Conservation (phyloP, 768 basidiomycete genomes). For the Podaxis pistillaris region DNA sequence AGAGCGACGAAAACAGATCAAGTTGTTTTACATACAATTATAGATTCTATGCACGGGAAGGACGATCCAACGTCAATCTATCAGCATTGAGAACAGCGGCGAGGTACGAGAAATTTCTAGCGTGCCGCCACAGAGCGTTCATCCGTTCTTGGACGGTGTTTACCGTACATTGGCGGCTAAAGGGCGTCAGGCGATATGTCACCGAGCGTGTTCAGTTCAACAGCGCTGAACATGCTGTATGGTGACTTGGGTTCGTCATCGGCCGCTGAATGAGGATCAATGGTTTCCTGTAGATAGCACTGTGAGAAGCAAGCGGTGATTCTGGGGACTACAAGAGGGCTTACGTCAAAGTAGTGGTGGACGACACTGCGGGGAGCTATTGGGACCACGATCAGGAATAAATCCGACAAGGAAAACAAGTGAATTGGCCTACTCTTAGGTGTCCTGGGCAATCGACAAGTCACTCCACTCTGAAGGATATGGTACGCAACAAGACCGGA, state of each 20-base stretch:
- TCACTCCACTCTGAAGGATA: constrained; percentile 87
- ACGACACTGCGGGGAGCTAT: constrained; percentile 84
- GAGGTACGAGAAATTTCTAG: neutral
- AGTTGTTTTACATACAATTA: too few relatives aligned
- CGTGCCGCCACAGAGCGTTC: neutral
- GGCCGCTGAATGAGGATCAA: constrained; percentile 69
- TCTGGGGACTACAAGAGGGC: constrained; percentile 25
- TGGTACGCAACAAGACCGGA: constrained; percentile 89
- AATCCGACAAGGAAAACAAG: neutral
- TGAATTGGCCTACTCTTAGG: constrained; percentile 71
- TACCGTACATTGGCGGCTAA: constrained; percentile 26
- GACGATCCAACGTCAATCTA: too few relatives aligned
- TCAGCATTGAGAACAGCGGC: too few relatives aligned
- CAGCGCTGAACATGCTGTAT: constrained; percentile 56
- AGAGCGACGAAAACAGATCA: too few relatives aligned
- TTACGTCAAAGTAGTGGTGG: constrained; percentile 91
- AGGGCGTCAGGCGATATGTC: constrained; percentile 74
- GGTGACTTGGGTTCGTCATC: constrained; percentile 70
- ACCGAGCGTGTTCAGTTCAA: constrained; percentile 56
- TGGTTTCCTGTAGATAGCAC: constrained; percentile 54
- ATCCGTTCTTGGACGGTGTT: neutral
- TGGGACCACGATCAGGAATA: neutral
- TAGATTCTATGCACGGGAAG: too few relatives aligned
- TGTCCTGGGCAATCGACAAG: constrained; percentile 89
- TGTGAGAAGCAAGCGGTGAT: constrained; percentile 4